Conservation (phyloP, 345 rosid species). For the Cardamine occulta region DNA sequence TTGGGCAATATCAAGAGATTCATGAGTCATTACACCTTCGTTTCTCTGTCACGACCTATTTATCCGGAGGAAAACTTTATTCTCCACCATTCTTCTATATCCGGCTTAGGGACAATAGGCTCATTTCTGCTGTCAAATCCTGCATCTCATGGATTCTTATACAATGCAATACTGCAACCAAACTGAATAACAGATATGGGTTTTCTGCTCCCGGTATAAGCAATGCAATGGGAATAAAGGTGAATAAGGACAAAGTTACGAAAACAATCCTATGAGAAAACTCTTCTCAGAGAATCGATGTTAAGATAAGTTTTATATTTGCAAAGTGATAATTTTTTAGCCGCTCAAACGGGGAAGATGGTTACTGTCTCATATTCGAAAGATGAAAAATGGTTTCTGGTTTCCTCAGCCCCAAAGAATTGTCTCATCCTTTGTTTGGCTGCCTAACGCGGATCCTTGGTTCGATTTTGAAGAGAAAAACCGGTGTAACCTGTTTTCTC, state of each 20-base stretch:
- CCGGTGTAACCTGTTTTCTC: constrained; percentile 20
- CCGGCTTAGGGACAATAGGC: neutral
- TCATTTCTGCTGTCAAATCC: neutral
- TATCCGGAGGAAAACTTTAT: constrained; percentile 10
- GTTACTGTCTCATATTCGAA: constrained; percentile 15
- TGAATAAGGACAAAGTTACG: neutral
- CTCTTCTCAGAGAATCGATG: constrained; percentile 13
- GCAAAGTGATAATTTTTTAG: constrained; percentile 23
- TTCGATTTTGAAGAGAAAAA: constrained; percentile 73
- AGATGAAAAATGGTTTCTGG: constrained; percentile 9
- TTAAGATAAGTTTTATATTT: constrained; percentile 27
- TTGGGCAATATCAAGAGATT: neutral
- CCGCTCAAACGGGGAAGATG: constrained; percentile 1
- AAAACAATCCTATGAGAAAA: neutral
- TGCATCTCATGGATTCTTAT: neutral
- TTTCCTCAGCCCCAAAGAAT: constrained; percentile 30
- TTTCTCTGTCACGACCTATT: constrained; percentile 20
- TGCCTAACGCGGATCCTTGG: constrained; percentile 27
- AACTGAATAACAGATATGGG: neutral
- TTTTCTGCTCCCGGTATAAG: neutral
- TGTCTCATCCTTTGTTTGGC: constrained; percentile 11
- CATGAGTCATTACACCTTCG: constrained; percentile 25
- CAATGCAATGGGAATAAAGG: constrained; percentile 7
- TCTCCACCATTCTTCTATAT: constrained; percentile 28
- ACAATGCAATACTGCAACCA: neutral